Percentiles rank a stretch among this genome's conserved stretches.
These are phyloP conservation scores for Phlebopus sp. DNA, from an alignment of 1,284 basidiomycete species.

Conservation along the genomic window DNA sequence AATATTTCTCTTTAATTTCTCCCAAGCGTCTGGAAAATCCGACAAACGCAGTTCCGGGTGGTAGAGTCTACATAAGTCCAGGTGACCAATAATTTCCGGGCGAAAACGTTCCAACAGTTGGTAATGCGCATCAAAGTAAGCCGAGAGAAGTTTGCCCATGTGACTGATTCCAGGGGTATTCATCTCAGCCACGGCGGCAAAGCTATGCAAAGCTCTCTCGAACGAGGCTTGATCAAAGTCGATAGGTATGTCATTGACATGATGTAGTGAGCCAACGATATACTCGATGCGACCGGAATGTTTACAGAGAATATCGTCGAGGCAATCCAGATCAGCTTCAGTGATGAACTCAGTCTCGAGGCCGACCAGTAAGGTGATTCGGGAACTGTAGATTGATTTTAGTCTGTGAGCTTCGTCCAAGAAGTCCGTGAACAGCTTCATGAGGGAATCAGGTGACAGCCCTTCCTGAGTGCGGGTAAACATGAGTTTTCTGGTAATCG, in stretches of 20 bases:
- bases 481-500: constrained; percentile 13
- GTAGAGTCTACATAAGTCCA: constrained; percentile 88
- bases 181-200: constrained; percentile 31
- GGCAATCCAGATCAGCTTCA: constrained; percentile 55
- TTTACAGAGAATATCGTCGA: constrained; percentile 48
- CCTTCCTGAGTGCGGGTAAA: constrained; percentile 40
- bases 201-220: constrained; percentile 52
- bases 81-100: constrained; percentile 91
- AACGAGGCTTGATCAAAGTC: constrained; percentile 86
- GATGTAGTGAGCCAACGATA: constrained; percentile 92
- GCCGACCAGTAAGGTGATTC: constrained; percentile 82
- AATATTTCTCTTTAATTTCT: constrained; percentile 76
- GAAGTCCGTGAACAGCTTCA: constrained; percentile 64
- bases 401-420: constrained; percentile 76
- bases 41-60: constrained; percentile 55
- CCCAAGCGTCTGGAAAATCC: constrained; percentile 58
- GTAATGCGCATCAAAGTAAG: constrained; percentile 85
- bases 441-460: constrained; percentile 47
- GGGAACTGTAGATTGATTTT: constrained; percentile 53
- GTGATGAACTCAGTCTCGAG: constrained; percentile 94
- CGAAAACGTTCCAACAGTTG: constrained; percentile 64
- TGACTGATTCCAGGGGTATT: constrained; percentile 18
- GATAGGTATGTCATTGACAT: constrained; percentile 85
- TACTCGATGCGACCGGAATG: constrained; percentile 71
- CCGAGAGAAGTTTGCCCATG: constrained; percentile 52